phyloP scores from a whole-genome alignment of 306 rosid species.

The Arachis stenosperma region DNA sequence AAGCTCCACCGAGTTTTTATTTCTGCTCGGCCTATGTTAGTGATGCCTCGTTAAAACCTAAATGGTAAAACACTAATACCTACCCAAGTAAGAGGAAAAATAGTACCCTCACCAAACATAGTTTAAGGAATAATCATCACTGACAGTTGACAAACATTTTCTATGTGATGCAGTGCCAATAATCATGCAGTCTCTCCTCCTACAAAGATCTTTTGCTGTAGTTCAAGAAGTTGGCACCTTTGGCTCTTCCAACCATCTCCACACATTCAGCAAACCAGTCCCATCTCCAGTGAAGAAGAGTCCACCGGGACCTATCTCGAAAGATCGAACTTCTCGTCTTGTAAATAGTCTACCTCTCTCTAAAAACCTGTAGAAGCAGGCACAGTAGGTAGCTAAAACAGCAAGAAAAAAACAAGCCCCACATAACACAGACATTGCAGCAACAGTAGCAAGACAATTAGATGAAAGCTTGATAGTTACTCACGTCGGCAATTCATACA shows the following conservation, averaged over 20 bases:
- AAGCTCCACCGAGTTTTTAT: background rate
- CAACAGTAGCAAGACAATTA: background rate
- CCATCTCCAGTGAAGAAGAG: constrained; percentile 53
- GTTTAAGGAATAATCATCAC: background rate
- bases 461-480: constrained; percentile 21
- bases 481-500: constrained; percentile 58
- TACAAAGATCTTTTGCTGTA: background rate
- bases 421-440: background rate
- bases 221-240: constrained; percentile 12
- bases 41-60: background rate
- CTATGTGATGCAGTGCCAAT: background rate
- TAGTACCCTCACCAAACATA: background rate
- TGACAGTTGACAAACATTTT: background rate
- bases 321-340: constrained; percentile 26
- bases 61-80: background rate
- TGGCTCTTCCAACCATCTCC: constrained; percentile 41
- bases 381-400: background rate
- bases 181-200: background rate
- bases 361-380: constrained; percentile 33
- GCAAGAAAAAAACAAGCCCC: background rate
- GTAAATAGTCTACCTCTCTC: constrained; percentile 51
- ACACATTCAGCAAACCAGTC: constrained; percentile 44
- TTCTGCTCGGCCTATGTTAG: background rate
- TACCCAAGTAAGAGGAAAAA: background rate
- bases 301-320: constrained; percentile 44